These are phyloP conservation scores for Verticillium longisporum DNA, from an alignment of 2,329 filamentous ascomycete genomes.

Conservation along the genomic window DNA sequence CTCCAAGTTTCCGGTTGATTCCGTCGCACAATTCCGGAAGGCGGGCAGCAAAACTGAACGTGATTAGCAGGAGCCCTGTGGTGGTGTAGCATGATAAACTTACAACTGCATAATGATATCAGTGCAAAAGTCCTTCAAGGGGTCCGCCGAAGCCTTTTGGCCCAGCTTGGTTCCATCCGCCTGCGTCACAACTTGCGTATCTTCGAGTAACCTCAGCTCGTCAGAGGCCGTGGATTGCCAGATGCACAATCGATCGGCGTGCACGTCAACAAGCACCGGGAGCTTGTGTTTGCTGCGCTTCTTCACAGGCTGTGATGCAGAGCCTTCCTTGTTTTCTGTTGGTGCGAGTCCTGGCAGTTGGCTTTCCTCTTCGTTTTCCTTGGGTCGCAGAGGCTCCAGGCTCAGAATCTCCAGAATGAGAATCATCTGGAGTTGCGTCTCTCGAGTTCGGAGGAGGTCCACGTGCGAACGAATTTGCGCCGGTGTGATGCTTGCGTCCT, in stretches of 20 bases:
- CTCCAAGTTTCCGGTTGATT: constrained; percentile 71
- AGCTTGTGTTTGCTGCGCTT: constrained; percentile 60
- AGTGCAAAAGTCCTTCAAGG: constrained; percentile 68
- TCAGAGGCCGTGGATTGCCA: constrained; percentile 72
- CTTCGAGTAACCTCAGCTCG: constrained; percentile 42
- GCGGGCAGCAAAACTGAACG: constrained; percentile 60
- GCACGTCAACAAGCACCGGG: constrained; percentile 59
- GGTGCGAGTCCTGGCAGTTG: constrained; percentile 38
- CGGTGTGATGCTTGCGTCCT: constrained; percentile 36
- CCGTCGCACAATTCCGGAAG: constrained; percentile 64
- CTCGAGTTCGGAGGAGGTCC: constrained; percentile 62
- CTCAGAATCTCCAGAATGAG: constrained; percentile 71
- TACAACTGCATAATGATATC: constrained; percentile 77
- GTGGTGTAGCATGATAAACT: constrained; percentile 20
- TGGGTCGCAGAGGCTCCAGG: constrained; percentile 48
- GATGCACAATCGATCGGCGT: constrained; percentile 73
- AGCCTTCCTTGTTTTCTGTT: constrained; percentile 21
- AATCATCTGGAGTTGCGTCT: constrained; percentile 77
- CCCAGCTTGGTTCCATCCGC: constrained; percentile 26
- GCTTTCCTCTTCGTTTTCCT: constrained; percentile 32
- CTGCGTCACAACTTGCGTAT: constrained; percentile 32
- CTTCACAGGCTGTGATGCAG: constrained; percentile 30
- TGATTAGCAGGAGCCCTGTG: constrained; percentile 23
- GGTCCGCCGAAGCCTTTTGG: constrained; percentile 46
- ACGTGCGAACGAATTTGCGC: constrained; percentile 55